These are phyloP conservation scores for Colletotrichum musae DNA, from an alignment of 2,329 filamentous ascomycete genomes.

Conservation along the genomic window DNA sequence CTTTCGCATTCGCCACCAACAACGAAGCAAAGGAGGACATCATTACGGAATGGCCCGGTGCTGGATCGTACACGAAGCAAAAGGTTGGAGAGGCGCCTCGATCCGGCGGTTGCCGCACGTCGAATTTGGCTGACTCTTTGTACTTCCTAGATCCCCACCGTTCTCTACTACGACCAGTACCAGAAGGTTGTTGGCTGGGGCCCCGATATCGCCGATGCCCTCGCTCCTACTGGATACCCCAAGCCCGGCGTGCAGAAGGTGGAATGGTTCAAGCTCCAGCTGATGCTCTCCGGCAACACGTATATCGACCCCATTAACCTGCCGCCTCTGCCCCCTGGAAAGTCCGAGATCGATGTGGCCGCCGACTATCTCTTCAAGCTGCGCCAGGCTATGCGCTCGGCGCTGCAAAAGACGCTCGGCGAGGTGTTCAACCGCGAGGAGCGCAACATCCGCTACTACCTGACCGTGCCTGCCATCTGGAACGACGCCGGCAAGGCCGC, in stretches of 20 bases:
- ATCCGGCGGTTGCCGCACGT: neutral
- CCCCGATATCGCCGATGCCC: conserved; percentile 95
- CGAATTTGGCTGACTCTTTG: conserved; percentile 9
- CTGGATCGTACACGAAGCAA: conserved; percentile 97
- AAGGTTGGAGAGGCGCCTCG: conserved; percentile 74
- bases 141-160: conserved; percentile 87
- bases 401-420: conserved; percentile 94
- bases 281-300: conserved; percentile 98
- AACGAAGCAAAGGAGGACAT: conserved; percentile 98
- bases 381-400: conserved; percentile 95
- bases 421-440: conserved; percentile 99
- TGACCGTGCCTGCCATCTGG: conserved; percentile 99
- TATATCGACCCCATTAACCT: conserved; percentile 99
- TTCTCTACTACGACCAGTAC: conserved; percentile 99
- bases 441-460: conserved; percentile 96
- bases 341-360: conserved; percentile 99
- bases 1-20: conserved; percentile 97
- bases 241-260: conserved; percentile 99
- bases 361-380: conserved; percentile 99
- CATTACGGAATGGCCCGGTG: conserved; percentile 98
- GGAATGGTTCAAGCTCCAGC: conserved; percentile 99
- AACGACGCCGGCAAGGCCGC: conserved; percentile 99
- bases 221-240: conserved; percentile 96
- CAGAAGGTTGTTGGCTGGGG: conserved; percentile 99
- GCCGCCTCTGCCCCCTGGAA: conserved; percentile 94